These are phyloP conservation scores for Metschnikowia vanudenii DNA, from an alignment of 805 yeast species.

Conservation along the genomic window DNA sequence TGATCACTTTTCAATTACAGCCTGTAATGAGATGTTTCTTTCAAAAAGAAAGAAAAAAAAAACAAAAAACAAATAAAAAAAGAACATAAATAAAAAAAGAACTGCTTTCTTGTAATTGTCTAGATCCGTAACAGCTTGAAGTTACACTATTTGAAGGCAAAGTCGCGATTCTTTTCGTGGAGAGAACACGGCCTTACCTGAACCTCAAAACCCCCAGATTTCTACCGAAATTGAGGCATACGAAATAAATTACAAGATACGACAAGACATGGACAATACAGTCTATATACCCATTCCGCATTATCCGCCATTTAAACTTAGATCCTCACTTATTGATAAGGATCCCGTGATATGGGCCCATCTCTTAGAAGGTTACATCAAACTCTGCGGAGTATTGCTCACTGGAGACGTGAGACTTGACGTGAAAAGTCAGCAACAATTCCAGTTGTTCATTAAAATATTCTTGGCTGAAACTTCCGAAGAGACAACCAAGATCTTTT, in stretches of 20 bases:
- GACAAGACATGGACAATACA: slow-evolving; percentile 9
- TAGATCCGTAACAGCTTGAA: too few relatives aligned
- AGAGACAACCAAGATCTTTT: slow-evolving; percentile 59
- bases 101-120: too few relatives aligned
- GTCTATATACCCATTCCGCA: slow-evolving; percentile 56
- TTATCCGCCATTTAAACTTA: slow-evolving; percentile 70
- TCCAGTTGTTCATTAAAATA: slow-evolving; percentile 53
- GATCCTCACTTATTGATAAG: slow-evolving; percentile 75
- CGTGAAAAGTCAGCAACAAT: slow-evolving; percentile 57
- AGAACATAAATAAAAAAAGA: not conserved
- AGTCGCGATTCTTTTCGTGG: slow-evolving; percentile 4
- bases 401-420: slow-evolving; percentile 41
- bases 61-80: not conserved
- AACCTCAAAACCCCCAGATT: not conserved
- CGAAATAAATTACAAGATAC: not conserved
- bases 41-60: too few relatives aligned
- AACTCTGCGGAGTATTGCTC: slow-evolving; percentile 48
- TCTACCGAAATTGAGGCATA: not conserved
- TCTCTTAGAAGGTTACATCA: slow-evolving; percentile 61
- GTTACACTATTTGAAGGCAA: not conserved
- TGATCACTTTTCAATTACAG: too few relatives aligned
- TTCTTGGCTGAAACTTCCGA: slow-evolving; percentile 60
- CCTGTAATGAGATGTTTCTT: too few relatives aligned
- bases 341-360: slow-evolving; percentile 86
- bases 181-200: not conserved